Evolutionary conservation across 768 basidiomycete species (phyloP), one percentile per base, ranked within the genome.

Genomic region (Boletus pseudo-olivaceus): DNA sequence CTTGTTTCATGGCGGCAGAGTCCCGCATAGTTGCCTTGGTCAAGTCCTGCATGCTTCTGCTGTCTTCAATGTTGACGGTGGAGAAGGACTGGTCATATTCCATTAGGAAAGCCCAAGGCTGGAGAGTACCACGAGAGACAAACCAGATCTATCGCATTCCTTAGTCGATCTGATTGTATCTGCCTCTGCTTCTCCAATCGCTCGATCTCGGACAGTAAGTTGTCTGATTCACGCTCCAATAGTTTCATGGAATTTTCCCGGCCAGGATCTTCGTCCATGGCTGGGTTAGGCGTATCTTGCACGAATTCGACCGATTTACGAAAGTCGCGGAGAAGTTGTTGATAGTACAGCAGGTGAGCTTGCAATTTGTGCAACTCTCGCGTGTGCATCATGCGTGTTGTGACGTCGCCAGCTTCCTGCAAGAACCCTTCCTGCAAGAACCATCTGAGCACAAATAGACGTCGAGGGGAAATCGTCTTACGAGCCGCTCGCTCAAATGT

Each of bases 41-140:
- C 71, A 85, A 74, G 14, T 69, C 54, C 49, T 77, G 68, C 78
- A 82, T 83, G 23, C 70, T 73, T 56, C 65, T 73, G 62, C 79
- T 83, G 58, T 85, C 84, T n/a, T 70, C 71, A 20, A 83, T 82
- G 57, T 82, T 84, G 38, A 84, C 80, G 14, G 74, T 78, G 51
- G 80, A 79, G 62, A 83, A 85, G 2, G 81, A 83, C 83, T 84
- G 50, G 8, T 42, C 33, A 40, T 29, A 23, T 12, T 45, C 14
- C 6, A 29, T 60, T 5, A 62, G 47, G 5, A 38, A 41, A 9
- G 35, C 1, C 15, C 14, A 47, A 23, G 6, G 7, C 4, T 9
- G 10, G 35, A 33, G 15, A 30, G 2, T 11, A 35, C 20, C 15
- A 35, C 5, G 9, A 43, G 26, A 46, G 26, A 63, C 63, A 20